A percentile compares a stretch with the other conserved stretches of the same genome.
These are phyloP conservation scores for Acacia concinna DNA, from an alignment of 331 rosid species.

Conservation along the genomic window DNA sequence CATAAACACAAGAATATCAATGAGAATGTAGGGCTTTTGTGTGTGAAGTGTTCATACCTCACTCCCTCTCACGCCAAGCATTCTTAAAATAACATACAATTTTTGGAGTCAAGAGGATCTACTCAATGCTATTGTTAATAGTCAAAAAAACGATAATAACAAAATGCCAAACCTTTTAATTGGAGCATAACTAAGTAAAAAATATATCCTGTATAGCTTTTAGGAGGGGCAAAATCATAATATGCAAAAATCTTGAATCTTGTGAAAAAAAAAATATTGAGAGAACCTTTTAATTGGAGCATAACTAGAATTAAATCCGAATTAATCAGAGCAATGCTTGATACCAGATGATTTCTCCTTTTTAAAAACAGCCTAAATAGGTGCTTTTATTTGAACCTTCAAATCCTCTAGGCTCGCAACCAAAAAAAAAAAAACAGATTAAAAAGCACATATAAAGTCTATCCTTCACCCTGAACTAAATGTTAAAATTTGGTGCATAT, in stretches of 20 bases:
- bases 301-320: background rate
- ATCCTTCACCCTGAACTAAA: background rate
- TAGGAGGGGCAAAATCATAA: background rate
- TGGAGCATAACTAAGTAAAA: background rate
- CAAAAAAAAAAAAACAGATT: no score
- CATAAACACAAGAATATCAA: background rate
- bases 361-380: background rate
- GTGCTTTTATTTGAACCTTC: background rate
- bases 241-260: background rate
- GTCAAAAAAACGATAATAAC: background rate
- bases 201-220: background rate
- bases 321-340: background rate
- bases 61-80: conserved; percentile 14
- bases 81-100: conserved; percentile 7
- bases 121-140: background rate
- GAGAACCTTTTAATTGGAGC: background rate
- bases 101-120: background rate
- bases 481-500: background rate
- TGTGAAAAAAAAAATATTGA: background rate
- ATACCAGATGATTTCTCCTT: background rate
- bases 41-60: background rate
- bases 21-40: conserved; percentile 5
- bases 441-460: background rate
- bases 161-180: background rate
- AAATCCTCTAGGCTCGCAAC: background rate